A percentile compares a stretch with the other conserved stretches of the same genome.
Evolutionary conservation across 305 asterid genomes (phyloP).

Genomic region (Plantago rigida): DNA sequence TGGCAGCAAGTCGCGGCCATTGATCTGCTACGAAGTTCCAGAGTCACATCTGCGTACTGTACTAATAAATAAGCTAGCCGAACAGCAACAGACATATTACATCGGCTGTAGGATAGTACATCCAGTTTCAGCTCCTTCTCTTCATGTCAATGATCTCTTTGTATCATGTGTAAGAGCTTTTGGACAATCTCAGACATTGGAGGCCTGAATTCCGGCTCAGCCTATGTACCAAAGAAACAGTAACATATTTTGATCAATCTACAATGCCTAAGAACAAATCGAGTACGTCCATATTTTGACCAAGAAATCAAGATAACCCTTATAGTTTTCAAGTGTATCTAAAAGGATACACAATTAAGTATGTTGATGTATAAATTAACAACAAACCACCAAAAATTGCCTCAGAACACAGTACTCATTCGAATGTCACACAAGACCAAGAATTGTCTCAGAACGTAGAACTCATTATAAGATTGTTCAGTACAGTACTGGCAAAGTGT

Average conservation of each 20-base stretch:
- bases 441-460: no score
- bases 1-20: slow-evolving; percentile 23
- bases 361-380: no score
- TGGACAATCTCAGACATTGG: slow-evolving; percentile 62
- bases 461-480: no score
- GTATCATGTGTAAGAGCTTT: slow-evolving; percentile 38
- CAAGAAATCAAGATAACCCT: no score
- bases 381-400: no score
- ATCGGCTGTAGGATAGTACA: neutral
- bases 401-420: no score
- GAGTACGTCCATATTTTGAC: no score
- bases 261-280: no score
- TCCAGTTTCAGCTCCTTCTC: slow-evolving; percentile 7
- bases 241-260: neutral
- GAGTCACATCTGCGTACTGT: neutral
- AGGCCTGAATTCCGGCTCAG: slow-evolving; percentile 54
- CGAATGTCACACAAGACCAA: no score
- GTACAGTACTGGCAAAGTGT: no score
- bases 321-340: no score
- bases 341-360: no score
- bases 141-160: slow-evolving; percentile 13
- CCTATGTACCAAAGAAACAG: slow-evolving; percentile 25
- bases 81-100: neutral
- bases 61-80: neutral
- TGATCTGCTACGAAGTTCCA: neutral